Conservation (phyloP, 768 basidiomycete species). For the Hygrocybe punicea region DNA sequence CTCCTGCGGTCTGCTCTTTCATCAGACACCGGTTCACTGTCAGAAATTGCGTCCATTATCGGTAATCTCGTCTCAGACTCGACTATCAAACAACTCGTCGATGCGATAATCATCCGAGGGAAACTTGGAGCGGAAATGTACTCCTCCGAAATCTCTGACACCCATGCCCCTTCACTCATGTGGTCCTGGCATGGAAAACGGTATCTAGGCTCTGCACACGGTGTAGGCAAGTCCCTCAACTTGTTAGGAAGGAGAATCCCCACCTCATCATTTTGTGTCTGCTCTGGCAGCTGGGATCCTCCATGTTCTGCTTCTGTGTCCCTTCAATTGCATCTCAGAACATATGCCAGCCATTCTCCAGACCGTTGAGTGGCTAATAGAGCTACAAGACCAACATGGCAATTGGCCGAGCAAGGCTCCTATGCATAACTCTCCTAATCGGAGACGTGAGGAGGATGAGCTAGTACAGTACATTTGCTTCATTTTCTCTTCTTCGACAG, state of each 20-base stretch:
- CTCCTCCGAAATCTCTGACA: constrained; percentile 23
- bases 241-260: too few species aligned
- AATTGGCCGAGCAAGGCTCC: constrained; percentile 54
- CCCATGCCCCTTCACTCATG: constrained; percentile 45
- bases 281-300: constrained; percentile 47
- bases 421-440: constrained; percentile 5
- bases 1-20: constrained; percentile 36
- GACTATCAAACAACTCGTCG: constrained; percentile 36
- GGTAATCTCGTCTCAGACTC: constrained; percentile 34
- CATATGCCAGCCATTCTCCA: constrained; percentile 41
- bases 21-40: not conserved
- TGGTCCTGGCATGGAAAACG: constrained; percentile 58
- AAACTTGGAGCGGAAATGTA: constrained; percentile 36
- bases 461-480: constrained; percentile 45
- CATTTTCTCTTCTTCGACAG: not conserved
- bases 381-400: constrained; percentile 43
- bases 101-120: constrained; percentile 43
- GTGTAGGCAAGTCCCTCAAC: constrained; percentile 39
- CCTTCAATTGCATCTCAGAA: constrained; percentile 32
- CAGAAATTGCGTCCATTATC: not conserved
- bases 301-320: constrained; percentile 47
- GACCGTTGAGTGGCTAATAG: constrained; percentile 48
- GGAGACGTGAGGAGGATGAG: constrained; percentile 27
- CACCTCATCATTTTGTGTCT: not conserved
- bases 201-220: constrained; percentile 58